Evolutionary conservation across 2,329 filamentous ascomycete genomes (phyloP), one percentile per base, ranked within the genome.

Genomic region (Pseudogymnoascus sp.): DNA sequence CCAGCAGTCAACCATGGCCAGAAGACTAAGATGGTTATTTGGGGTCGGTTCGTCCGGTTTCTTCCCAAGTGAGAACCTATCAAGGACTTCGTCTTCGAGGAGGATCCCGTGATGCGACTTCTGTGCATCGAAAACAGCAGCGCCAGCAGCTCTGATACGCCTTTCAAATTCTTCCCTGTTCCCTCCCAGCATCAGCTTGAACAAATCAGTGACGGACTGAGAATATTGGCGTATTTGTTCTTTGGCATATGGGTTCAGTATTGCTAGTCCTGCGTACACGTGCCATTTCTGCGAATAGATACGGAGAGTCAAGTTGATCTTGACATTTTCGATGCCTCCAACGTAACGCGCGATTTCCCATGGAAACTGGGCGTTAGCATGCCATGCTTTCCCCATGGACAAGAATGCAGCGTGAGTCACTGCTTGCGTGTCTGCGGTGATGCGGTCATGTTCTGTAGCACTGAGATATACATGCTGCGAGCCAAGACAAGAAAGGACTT

Each of bases 221-320:
- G 95, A 93, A 75, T 97, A 99, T 79, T 97, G 93, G 63, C 89
- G 85, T 71, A 99, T 97, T 77, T 99, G 95, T 75, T 89, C 84
- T 75, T 89, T 90, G 3, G 95, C 95, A 64, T 92, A 89, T 0
- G 95, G 95, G 75, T 99, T 99, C 64, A 99, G 84, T 72, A 99
- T 99, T 9, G 96, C 95, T 7, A 99, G 87, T 0, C 95, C 95
- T 18, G 95, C 95, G 75, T 99, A 99, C 64, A 99, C 95, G 79
- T 99, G 96, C 96, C 96, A 99, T 77, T 97, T 99, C 76, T 97
- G 96, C 65, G 89, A 88, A 79, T 97, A 99, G 78, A 99, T 97
- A 70, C 95, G 92, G 68, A 99, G 80, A 69, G 92, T 97, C 69
- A 97, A 87, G 78, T 99, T 99, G 79, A 97, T 96, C 79, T 99